Percentiles rank a stretch among this genome's conserved stretches.
Conservation (phyloP, 768 basidiomycete species). For the Jaapia argillacea region DNA sequence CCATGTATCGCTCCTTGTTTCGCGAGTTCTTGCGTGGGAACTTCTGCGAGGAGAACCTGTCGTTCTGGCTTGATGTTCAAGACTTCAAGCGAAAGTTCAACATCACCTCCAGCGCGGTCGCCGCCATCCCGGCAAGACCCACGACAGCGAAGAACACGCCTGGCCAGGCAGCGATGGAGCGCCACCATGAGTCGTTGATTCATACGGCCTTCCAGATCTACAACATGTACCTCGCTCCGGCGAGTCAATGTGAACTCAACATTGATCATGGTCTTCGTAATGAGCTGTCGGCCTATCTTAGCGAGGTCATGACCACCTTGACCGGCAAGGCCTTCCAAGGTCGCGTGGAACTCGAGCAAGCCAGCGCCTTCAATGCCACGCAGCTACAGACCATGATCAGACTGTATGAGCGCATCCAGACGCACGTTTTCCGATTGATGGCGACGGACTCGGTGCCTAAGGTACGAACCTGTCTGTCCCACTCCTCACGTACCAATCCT, state of each 20-base stretch:
- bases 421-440: slow-evolving; percentile 94
- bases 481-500: slow-evolving; percentile 1
- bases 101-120: slow-evolving; percentile 88
- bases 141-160: slow-evolving; percentile 38
- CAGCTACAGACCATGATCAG: slow-evolving; percentile 90
- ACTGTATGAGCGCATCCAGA: slow-evolving; percentile 93
- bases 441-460: slow-evolving; percentile 99
- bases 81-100: slow-evolving; percentile 96
- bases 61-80: slow-evolving; percentile 94
- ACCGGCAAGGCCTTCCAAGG: slow-evolving; percentile 74
- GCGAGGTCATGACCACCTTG: slow-evolving; percentile 73
- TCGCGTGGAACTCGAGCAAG: slow-evolving; percentile 73
- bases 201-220: slow-evolving; percentile 91
- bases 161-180: slow-evolving; percentile 89
- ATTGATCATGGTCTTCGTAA: slow-evolving; percentile 96
- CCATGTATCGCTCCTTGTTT: slow-evolving; percentile 80
- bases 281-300: slow-evolving; percentile 88
- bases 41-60: slow-evolving; percentile 97
- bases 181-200: slow-evolving; percentile 91
- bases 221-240: slow-evolving; percentile 91
- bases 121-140: slow-evolving; percentile 26
- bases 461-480: slow-evolving; percentile 29
- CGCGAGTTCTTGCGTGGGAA: slow-evolving; percentile 90
- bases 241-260: slow-evolving; percentile 92
- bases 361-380: slow-evolving; percentile 82